phyloP scores from a whole-genome alignment of 23 red algal species.

The Gracilaria gracilis region DNA sequence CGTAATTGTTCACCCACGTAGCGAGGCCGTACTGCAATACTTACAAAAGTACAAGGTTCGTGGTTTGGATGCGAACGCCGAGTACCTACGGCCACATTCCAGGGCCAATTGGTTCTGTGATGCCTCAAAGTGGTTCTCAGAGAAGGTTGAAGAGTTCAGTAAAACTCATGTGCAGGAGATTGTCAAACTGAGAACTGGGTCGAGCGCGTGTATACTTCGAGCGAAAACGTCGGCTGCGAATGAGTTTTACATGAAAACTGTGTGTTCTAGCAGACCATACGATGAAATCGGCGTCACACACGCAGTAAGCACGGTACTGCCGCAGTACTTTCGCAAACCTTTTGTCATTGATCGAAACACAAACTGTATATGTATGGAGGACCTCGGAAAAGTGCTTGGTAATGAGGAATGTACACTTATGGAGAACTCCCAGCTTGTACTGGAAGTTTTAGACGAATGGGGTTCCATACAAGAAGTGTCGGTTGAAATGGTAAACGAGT shows the following conservation, averaged over 20 bases:
- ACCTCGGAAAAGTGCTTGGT: conserved; percentile 1
- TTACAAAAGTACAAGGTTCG: not conserved
- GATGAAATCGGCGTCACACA: not conserved
- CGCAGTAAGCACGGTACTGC: conserved; percentile 15
- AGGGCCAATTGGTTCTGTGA: not conserved
- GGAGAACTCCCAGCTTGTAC: conserved; percentile 1
- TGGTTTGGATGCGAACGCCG: conserved; percentile 4
- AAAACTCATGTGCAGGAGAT: not conserved
- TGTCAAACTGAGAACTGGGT: not conserved
- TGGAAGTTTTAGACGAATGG: conserved; percentile 6
- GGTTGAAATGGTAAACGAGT: not conserved
- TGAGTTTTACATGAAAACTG: conserved; percentile 1
- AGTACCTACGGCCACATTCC: not conserved
- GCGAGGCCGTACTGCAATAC: not conserved
- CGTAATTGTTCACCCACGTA: not conserved
- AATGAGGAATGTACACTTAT: not conserved
- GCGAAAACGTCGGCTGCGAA: not conserved
- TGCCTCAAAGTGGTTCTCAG: not conserved
- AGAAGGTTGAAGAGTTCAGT: not conserved
- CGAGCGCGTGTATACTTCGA: not conserved
- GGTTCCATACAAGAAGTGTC: conserved; percentile 24
- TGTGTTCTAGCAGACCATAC: not conserved
- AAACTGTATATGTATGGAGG: not conserved
- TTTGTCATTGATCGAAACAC: not conserved
- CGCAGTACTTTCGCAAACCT: not conserved